phyloP scores from a whole-genome alignment of 345 rosid species.

The Anastatica hierochuntica region DNA sequence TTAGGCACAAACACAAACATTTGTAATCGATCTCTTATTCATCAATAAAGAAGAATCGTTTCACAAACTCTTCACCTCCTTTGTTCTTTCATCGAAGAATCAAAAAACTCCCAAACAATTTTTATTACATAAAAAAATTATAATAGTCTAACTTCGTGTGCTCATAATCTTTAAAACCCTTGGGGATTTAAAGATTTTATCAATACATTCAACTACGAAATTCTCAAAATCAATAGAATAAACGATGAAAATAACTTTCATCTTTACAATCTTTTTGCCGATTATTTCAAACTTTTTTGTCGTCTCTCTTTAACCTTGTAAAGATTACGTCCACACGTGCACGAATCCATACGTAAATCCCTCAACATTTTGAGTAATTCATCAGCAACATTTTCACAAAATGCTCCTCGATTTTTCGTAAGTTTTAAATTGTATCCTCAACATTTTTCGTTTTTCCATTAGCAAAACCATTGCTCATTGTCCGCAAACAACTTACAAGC shows the following conservation, averaged over 20 bases:
- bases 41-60: too few relatives aligned
- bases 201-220: not conserved
- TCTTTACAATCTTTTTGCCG: too few relatives aligned
- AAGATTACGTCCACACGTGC: constrained; percentile 19
- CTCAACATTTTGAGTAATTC: constrained; percentile 1
- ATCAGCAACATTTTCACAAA: not conserved
- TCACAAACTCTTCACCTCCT: too few relatives aligned
- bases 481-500: constrained; percentile 34
- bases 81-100: too few relatives aligned
- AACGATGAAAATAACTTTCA: too few relatives aligned
- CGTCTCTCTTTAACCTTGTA: too few relatives aligned
- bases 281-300: too few relatives aligned
- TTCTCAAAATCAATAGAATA: not conserved
- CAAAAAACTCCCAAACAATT: too few relatives aligned
- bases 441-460: not conserved
- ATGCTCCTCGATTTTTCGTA: not conserved
- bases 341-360: constrained; percentile 4
- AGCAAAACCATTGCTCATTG: constrained; percentile 26
- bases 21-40: too few relatives aligned
- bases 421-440: not conserved
- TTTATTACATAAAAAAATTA: not conserved
- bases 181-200: constrained; percentile 5
- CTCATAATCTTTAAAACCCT: not conserved
- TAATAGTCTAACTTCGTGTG: not conserved
- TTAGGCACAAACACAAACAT: too few relatives aligned